Conservation (phyloP, 1,139 yeast species). For the Trichomonascaceae sp. region DNA sequence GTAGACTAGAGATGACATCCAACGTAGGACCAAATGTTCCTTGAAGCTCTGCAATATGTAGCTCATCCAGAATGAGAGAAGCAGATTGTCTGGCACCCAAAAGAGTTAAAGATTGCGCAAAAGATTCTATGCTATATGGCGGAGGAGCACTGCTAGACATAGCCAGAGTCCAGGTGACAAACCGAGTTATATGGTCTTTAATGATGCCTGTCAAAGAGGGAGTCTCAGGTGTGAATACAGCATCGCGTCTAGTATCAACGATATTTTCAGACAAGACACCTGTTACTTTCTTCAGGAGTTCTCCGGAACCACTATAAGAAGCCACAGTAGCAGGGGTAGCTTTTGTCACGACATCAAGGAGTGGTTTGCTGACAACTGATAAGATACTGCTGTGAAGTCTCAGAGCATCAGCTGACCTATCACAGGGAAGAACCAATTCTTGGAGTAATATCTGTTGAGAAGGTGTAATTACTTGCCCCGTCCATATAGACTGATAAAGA, state of each 20-base stretch:
- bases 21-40: slow-evolving; percentile 21
- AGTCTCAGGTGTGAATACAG: slow-evolving; percentile 5
- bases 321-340: background rate
- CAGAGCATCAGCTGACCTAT: slow-evolving; percentile 36
- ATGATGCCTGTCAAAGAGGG: slow-evolving; percentile 14
- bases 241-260: slow-evolving; percentile 5
- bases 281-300: slow-evolving; percentile 9
- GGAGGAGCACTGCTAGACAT: slow-evolving; percentile 25
- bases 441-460: slow-evolving; percentile 24
- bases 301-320: slow-evolving; percentile 11
- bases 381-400: slow-evolving; percentile 35
- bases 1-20: slow-evolving; percentile 19
- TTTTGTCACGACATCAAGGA: slow-evolving; percentile 11
- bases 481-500: slow-evolving; percentile 37
- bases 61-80: slow-evolving; percentile 22
- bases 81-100: slow-evolving; percentile 50
- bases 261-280: slow-evolving; percentile 6
- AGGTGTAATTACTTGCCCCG: slow-evolving; percentile 24
- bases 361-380: slow-evolving; percentile 28
- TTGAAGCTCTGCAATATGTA: slow-evolving; percentile 23
- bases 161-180: slow-evolving; percentile 25
- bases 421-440: slow-evolving; percentile 29
- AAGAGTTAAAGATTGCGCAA: slow-evolving; percentile 42
- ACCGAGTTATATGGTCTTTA: slow-evolving; percentile 22
- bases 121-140: slow-evolving; percentile 43